Conservation (phyloP, 345 rosid genomes). For the Salix arbutifolia region DNA sequence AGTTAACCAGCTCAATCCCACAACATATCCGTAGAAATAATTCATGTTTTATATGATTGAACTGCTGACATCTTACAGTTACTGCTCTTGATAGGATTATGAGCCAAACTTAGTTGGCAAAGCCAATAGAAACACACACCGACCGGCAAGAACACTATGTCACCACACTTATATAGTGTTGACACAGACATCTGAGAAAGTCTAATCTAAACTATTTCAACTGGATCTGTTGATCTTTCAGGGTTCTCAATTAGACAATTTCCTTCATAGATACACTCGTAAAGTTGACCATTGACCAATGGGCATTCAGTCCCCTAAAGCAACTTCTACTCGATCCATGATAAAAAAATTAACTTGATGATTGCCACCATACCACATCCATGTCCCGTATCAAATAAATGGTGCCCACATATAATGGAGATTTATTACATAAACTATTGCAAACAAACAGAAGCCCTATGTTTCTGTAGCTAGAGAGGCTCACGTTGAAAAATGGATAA, state of each 20-base stretch:
- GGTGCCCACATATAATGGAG: not conserved
- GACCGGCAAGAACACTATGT: constrained; percentile 26
- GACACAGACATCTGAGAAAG: not conserved
- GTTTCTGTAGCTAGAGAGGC: not conserved
- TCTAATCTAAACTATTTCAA: constrained; percentile 11
- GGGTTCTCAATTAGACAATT: constrained; percentile 4
- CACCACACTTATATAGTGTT: not conserved
- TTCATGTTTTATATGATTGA: not conserved
- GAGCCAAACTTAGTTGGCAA: constrained; percentile 27
- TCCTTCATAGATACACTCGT: constrained; percentile 15
- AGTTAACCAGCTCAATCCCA: no score
- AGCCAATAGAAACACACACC: constrained; percentile 17
- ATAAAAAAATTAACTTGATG: not conserved
- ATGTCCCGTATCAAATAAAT: not conserved
- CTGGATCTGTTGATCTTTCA: not conserved
- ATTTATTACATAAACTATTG: not conserved
- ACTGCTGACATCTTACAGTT: not conserved
- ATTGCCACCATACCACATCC: not conserved
- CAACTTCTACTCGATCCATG: not conserved
- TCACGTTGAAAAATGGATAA: not conserved
- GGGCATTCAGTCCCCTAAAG: not conserved
- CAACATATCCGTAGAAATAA: not conserved
- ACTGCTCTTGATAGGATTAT: not conserved
- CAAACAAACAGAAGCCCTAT: not conserved
- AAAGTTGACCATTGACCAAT: constrained; percentile 27